Conservation (phyloP, 2,329 filamentous ascomycete genomes). For the Phyllosticta citrichinensis region DNA sequence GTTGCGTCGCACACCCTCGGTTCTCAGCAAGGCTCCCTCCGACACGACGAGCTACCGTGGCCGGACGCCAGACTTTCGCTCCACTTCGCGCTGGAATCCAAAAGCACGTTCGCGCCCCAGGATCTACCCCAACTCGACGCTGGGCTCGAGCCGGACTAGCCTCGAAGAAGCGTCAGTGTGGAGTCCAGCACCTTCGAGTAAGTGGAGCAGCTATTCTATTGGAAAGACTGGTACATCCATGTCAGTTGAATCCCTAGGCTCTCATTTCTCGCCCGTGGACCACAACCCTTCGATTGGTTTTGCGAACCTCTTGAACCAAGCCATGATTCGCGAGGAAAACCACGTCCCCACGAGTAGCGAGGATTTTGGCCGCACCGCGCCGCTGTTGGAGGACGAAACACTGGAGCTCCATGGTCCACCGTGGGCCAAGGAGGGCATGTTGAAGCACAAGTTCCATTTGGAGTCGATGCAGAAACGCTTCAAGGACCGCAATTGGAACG, state of each 20-base stretch:
- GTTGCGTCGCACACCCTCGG: constrained; percentile 78
- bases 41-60: constrained; percentile 67
- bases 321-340: constrained; percentile 84
- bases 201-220: constrained; percentile 89
- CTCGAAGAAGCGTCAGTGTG: constrained; percentile 87
- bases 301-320: constrained; percentile 89
- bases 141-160: constrained; percentile 87
- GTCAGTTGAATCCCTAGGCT: constrained; percentile 83
- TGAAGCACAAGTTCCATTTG: constrained; percentile 93
- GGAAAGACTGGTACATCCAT: constrained; percentile 84
- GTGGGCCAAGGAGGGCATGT: constrained; percentile 93
- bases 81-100: constrained; percentile 65
- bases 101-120: constrained; percentile 77
- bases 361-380: constrained; percentile 49
- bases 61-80: constrained; percentile 55
- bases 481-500: constrained; percentile 88
- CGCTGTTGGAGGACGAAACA: constrained; percentile 82
- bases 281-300: constrained; percentile 97
- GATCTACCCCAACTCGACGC: constrained; percentile 64
- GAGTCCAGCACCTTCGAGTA: constrained; percentile 86
- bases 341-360: constrained; percentile 45
- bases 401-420: constrained; percentile 88
- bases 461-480: constrained; percentile 84
- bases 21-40: constrained; percentile 85
- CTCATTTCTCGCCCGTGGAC: constrained; percentile 63